phyloP scores from a whole-genome alignment of 345 rosid genomes.

The Brassica juncea region DNA sequence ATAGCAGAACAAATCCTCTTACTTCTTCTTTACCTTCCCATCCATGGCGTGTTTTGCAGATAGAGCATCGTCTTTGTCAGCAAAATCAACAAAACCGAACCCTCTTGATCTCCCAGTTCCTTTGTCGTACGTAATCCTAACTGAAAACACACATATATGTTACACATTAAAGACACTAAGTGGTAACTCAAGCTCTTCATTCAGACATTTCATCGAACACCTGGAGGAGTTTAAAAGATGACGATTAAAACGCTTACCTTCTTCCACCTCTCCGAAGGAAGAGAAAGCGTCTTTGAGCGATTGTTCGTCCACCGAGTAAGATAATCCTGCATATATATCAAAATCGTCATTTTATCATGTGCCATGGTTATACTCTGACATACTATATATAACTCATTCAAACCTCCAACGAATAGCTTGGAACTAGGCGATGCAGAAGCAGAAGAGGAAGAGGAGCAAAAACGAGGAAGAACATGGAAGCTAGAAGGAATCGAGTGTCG shows the following conservation, averaged over 20 bases:
- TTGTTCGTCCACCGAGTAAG: conserved; percentile 78
- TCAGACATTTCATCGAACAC: conserved; percentile 60
- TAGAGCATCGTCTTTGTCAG: conserved; percentile 54
- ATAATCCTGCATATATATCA: conserved; percentile 52
- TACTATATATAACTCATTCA: background rate
- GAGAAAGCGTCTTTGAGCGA: conserved; percentile 79
- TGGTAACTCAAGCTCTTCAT: background rate
- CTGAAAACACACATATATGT: conserved; percentile 44
- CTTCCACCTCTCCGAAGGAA: conserved; percentile 62
- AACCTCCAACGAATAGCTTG: background rate
- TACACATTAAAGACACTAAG: background rate
- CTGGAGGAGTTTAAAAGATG: conserved; percentile 13
- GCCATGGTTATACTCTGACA: too few species aligned
- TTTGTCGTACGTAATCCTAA: conserved; percentile 69
- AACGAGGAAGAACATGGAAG: background rate
- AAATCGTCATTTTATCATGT: background rate
- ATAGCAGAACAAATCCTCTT: background rate
- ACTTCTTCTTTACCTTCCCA: conserved; percentile 58
- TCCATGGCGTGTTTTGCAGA: conserved; percentile 91
- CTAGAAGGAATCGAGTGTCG: background rate
- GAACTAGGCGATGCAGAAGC: background rate
- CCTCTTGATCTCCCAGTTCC: conserved; percentile 87
- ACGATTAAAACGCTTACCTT: conserved; percentile 44
- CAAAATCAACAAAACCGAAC: conserved; percentile 80
- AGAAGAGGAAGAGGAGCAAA: background rate